A percentile compares a stretch with the other conserved stretches of the same genome.
Conservation (phyloP, 129 eudicot genomes). For the Kitagawia praeruptora region DNA sequence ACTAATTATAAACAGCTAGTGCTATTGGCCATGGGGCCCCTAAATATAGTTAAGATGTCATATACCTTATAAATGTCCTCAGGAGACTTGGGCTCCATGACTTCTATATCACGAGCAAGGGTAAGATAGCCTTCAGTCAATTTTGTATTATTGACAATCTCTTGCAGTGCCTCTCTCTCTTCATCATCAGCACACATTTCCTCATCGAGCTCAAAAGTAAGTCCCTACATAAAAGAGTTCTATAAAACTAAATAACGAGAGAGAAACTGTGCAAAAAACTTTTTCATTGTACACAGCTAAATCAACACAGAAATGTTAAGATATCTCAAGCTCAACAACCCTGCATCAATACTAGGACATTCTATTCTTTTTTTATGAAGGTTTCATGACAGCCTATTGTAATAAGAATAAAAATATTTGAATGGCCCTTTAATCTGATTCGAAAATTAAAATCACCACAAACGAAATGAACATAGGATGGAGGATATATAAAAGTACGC, state of each 20-base stretch:
- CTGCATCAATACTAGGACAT: not conserved
- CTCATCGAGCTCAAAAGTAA: conserved; percentile 78
- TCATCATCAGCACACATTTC: conserved; percentile 72
- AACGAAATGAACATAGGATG: not conserved
- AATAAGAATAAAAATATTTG: not conserved
- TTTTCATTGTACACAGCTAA: not conserved
- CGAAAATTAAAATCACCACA: not conserved
- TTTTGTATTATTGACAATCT: conserved; percentile 69
- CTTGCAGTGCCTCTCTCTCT: conserved; percentile 76
- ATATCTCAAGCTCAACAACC: not conserved
- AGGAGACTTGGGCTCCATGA: conserved; percentile 98
- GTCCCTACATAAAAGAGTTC: conserved; percentile 36
- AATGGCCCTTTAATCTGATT: not conserved
- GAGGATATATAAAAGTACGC: not conserved
- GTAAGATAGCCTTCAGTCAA: conserved; percentile 91
- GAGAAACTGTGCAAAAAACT: not conserved
- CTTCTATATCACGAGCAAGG: conserved; percentile 99
- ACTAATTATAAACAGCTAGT: not conserved
- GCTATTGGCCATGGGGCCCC: not conserved
- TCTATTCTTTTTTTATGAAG: not conserved
- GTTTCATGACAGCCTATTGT: not conserved
- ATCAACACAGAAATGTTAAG: not conserved
- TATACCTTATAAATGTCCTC: conserved; percentile 96
- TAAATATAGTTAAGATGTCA: not conserved
- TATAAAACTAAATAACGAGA: not conserved